Percentiles rank a stretch among this genome's conserved stretches.
phyloP scores from a whole-genome alignment of 2,329 filamentous ascomycete species.

The Sclerotinia borealis region DNA sequence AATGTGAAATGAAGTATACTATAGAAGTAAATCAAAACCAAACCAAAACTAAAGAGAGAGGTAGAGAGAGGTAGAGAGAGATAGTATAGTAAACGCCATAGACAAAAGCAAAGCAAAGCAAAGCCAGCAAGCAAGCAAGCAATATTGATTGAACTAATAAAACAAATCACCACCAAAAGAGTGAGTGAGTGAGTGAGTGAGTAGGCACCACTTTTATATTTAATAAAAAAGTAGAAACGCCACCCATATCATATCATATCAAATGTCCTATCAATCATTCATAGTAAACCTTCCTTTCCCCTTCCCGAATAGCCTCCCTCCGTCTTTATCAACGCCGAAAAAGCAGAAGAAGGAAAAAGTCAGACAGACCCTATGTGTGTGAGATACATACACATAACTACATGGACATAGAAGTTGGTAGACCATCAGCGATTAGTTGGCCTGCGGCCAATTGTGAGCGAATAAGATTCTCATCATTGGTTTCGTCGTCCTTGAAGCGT shows the following conservation, averaged over 20 bases:
- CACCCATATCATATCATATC: no score
- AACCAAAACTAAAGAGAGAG: no score
- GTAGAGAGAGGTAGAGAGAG: not conserved
- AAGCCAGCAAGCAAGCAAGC: not conserved
- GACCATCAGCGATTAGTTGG: constrained; percentile 30
- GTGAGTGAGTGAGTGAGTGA: no score
- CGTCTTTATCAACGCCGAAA: constrained; percentile 10
- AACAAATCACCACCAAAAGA: not conserved
- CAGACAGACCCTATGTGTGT: not conserved
- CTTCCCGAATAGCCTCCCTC: constrained; percentile 1
- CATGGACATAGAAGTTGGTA: constrained; percentile 22
- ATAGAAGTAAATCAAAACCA: no score
- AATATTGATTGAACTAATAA: not conserved
- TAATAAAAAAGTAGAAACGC: constrained; percentile 4
- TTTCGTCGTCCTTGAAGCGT: constrained; percentile 36
- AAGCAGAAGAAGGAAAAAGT: constrained; percentile 2
- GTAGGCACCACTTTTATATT: constrained; percentile 5
- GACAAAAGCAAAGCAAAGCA: not conserved
- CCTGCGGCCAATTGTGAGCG: constrained; percentile 42
- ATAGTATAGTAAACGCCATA: not conserved
- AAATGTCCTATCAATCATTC: no score
- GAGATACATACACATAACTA: no score
- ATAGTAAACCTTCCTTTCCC: not conserved
- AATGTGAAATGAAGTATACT: no score
- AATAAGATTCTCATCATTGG: constrained; percentile 50